These are phyloP conservation scores for Niveomyces coronatus DNA, from an alignment of 2,329 filamentous ascomycete species.

Conservation along the genomic window DNA sequence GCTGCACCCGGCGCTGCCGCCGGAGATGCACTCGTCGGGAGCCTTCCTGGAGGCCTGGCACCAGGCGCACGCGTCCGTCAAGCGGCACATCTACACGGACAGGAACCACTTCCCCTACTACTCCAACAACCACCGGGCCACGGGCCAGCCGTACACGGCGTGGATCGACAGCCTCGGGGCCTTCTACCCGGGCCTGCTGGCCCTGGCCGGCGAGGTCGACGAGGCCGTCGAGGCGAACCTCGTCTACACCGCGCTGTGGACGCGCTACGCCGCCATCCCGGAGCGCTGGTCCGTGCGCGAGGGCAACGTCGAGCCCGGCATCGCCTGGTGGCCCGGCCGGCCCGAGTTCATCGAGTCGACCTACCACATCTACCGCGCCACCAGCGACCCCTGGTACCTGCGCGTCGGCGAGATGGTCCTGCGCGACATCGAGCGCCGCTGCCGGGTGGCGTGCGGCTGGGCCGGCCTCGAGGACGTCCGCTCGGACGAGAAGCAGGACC, in stretches of 20 bases:
- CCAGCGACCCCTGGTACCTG: conserved; percentile 90
- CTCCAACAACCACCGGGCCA: conserved; percentile 78
- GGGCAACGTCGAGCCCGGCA: conserved; percentile 71
- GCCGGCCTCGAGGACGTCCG: conserved; percentile 76
- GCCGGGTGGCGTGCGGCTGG: conserved; percentile 89
- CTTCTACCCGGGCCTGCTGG: conserved; percentile 84
- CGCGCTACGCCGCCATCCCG: conserved; percentile 82
- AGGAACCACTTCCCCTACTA: conserved; percentile 77
- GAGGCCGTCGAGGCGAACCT: conserved; percentile 86
- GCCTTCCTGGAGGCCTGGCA: conserved; percentile 78
- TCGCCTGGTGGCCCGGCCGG: conserved; percentile 90
- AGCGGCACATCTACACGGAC: conserved; percentile 79
- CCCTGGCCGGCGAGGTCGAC: conserved; percentile 78
- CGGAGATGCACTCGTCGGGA: conserved; percentile 60
- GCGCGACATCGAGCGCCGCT: conserved; percentile 76
- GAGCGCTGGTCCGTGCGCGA: conserved; percentile 88
- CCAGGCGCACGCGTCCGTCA: conserved; percentile 76
- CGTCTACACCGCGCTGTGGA: conserved; percentile 89
- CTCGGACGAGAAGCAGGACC: conserved; percentile 76
- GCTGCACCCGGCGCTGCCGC: conserved; percentile 48
- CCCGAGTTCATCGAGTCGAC: conserved; percentile 97
- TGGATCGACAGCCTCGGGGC: conserved; percentile 97
- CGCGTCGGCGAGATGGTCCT: conserved; percentile 94
- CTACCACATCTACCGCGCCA: conserved; percentile 91
- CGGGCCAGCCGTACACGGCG: conserved; percentile 76